These are phyloP conservation scores for Populus euphratica DNA, from an alignment of 345 rosid species.

Conservation along the genomic window DNA sequence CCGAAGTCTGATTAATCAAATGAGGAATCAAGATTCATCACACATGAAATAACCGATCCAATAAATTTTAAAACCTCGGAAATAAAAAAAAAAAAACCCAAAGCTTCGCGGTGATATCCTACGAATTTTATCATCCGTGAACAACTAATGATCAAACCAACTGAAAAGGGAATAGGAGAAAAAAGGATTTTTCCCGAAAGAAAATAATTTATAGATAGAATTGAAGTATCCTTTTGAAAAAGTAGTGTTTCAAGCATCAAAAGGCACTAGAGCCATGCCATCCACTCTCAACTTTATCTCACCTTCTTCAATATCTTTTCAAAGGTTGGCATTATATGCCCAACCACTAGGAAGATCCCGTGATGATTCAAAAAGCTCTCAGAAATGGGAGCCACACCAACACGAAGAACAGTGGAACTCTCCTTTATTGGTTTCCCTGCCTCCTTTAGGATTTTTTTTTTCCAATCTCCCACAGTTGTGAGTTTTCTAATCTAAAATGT, in stretches of 20 bases:
- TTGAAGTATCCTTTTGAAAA: background rate
- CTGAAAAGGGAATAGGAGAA: background rate
- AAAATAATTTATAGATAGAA: constrained; percentile 12
- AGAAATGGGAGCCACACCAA: constrained; percentile 26
- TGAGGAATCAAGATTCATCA: background rate
- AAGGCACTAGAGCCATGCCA: constrained; percentile 16
- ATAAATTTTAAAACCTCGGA: too few relatives aligned
- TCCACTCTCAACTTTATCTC: constrained; percentile 10
- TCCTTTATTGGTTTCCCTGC: background rate
- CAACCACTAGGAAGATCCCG: constrained; percentile 31
- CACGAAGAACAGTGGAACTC: background rate
- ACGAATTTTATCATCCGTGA: too few relatives aligned
- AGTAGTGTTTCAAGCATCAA: constrained; percentile 15
- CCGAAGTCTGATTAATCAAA: too few relatives aligned
- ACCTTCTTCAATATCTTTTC: background rate
- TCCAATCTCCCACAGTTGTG: background rate
- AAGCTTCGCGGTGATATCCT: too few relatives aligned
- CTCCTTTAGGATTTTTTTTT: background rate
- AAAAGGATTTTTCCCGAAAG: background rate
- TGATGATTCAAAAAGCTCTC: constrained; percentile 33
- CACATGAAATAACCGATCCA: background rate
- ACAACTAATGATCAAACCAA: background rate
- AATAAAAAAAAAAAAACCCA: too few relatives aligned
- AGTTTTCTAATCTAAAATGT: constrained; percentile 4
- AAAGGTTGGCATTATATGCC: constrained; percentile 26